phyloP scores from a whole-genome alignment of 208 protist genomes.

The Blechomonas ayalai region DNA sequence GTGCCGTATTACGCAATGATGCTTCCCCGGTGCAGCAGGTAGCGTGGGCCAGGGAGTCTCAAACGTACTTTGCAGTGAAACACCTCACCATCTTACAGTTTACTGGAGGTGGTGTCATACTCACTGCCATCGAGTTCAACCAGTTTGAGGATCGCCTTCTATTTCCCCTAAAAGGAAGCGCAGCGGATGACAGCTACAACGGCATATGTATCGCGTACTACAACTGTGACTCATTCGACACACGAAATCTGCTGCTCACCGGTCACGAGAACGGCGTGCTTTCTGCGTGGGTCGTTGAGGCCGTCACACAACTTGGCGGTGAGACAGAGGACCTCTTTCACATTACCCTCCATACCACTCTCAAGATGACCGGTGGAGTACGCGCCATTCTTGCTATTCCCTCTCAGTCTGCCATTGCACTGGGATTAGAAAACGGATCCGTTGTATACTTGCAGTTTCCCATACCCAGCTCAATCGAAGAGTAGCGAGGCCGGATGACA shows the following conservation, averaged over 20 bases:
- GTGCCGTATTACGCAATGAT: conserved; percentile 9
- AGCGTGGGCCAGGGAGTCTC: conserved; percentile 16
- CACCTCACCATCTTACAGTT: conserved; percentile 25
- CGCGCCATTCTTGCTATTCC: conserved; percentile 2
- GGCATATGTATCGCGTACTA: conserved; percentile 7
- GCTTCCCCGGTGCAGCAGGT: conserved; percentile 20
- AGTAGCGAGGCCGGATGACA: too few relatives aligned
- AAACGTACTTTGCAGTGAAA: conserved; percentile 31
- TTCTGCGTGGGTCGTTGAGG: conserved; percentile 12
- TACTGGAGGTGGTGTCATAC: conserved; percentile 21
- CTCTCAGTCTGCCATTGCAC: not conserved
- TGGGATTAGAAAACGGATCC: not conserved
- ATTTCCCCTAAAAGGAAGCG: conserved; percentile 7
- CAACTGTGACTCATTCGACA: conserved; percentile 17
- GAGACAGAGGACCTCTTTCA: not conserved
- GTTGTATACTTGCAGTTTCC: not conserved
- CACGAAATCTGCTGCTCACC: conserved; percentile 16
- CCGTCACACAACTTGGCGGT: not conserved
- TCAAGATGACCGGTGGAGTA: not conserved
- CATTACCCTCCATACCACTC: not conserved
- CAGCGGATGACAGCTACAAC: not conserved
- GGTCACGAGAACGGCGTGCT: conserved; percentile 21
- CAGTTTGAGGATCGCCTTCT: conserved; percentile 11
- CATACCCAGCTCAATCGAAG: too few relatives aligned
- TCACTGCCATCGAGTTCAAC: conserved; percentile 19